A percentile compares a stretch with the other conserved stretches of the same genome.
phyloP scores from a whole-genome alignment of 306 rosid species.

The Cicer bijugum region DNA sequence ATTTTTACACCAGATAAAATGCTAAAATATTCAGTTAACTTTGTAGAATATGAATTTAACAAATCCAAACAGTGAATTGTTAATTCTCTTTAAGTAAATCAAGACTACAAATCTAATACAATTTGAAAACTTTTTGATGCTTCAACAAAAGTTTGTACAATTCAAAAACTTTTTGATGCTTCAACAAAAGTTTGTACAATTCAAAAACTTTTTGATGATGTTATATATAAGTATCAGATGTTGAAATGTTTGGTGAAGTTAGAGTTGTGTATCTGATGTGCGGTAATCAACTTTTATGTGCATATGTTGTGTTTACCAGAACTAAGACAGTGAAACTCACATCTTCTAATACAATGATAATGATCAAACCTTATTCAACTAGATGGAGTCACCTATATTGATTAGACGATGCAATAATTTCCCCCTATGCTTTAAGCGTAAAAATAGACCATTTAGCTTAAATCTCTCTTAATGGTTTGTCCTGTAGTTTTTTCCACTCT shows the following conservation, averaged over 20 bases:
- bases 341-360: background rate
- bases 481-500: background rate
- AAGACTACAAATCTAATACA: background rate
- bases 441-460: background rate
- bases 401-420: background rate
- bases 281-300: background rate
- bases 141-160: background rate
- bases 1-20: too few species aligned
- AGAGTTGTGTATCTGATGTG: constrained; percentile 1
- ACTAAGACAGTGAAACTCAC: background rate
- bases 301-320: background rate
- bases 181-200: background rate
- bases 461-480: background rate
- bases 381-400: background rate
- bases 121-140: background rate
- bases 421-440: too few species aligned
- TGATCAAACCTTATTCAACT: background rate
- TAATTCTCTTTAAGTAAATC: background rate
- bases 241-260: constrained; percentile 1
- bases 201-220: background rate
- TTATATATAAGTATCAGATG: background rate
- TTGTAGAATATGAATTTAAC: background rate
- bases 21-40: too few species aligned
- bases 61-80: background rate
- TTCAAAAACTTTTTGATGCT: background rate